Conservation (phyloP, 495 filamentous ascomycete genomes). For the Xylaria palmicola region DNA sequence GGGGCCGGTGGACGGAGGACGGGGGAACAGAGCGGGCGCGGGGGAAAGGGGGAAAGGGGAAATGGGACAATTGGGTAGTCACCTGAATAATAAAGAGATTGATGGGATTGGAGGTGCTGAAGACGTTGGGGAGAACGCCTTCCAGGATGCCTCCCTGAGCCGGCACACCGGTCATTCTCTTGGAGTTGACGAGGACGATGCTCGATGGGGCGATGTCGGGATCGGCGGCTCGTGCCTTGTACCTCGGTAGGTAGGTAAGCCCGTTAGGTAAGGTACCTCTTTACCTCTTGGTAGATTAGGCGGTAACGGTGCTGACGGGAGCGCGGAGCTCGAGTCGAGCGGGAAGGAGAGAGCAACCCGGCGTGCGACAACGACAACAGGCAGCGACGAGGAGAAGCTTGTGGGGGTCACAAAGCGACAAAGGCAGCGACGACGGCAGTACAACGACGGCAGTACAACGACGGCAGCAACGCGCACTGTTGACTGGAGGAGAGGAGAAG, state of each 20-base stretch:
- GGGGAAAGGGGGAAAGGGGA: too few relatives aligned
- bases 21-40: too few relatives aligned
- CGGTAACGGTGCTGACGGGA: background rate
- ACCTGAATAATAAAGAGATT: constrained; percentile 94
- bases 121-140: constrained; percentile 29
- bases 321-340: background rate
- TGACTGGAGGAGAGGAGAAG: background rate
- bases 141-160: constrained; percentile 32
- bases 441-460: too few relatives aligned
- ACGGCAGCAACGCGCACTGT: too few relatives aligned
- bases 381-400: background rate
- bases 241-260: too few relatives aligned
- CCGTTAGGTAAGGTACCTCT: background rate
- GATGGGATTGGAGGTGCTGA: constrained; percentile 65
- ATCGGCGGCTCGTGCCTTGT: background rate
- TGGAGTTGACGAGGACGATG: constrained; percentile 17
- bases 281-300: background rate
- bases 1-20: too few relatives aligned
- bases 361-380: background rate
- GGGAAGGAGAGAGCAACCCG: background rate
- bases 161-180: constrained; percentile 12
- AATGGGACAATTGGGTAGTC: constrained; percentile 27
- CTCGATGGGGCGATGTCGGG: constrained; percentile 9
- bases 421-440: background rate
- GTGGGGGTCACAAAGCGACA: background rate